Base-by-base conservation (phyloP, 495 filamentous ascomycete species). In the Penicillium bovifimosum region DNA sequence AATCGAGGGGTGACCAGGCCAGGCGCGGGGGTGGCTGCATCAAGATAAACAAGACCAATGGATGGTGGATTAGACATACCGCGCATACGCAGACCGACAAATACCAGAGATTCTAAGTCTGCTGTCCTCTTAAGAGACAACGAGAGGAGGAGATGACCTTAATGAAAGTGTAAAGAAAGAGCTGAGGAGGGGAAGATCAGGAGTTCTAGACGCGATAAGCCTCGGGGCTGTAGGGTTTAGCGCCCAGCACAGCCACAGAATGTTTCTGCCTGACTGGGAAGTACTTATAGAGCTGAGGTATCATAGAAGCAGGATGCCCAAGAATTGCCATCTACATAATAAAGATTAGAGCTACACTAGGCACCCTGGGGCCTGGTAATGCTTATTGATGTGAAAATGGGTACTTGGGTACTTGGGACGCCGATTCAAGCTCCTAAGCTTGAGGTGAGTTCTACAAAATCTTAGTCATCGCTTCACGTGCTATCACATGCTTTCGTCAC, bases 11-110 rank as follows among this genome's bases (percentile, higher is more conserved):
- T 31, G 28, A 46, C 2, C 39, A 17, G 44, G 18, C 20, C 38
- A 50, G 27, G 47, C 48, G 48, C 48, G 48, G 48, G 48, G 48
- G 48, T 50, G 48, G 48, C 48, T 50, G 48, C 42, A 26, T 43
- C 9, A 14, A 36, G 44, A 39, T 26, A 24, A 47, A 27, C 45
- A 47, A 13, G 11, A 33, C 17, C 3, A 35, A 35, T 20, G 44
- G 43, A 43, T 10, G 26, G 26, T 20, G 44, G 43, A 43, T 10
- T 27, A 27, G 20, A 49, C 35, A 32, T 40, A 49, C 47, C 13
- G 32, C 32, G 11, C 40, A 28, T 11, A 41, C 24, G 3, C 3
- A 24, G 20, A 10, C 14, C 13, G 10, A 27, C 10, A 13, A 18
- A 11, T 7, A 18, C 18, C 14, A 18, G 14, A 28, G 20, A 13